Evolutionary conservation across 108 stramenopile species (phyloP).

Genomic region (Schizochytrium sp.): DNA sequence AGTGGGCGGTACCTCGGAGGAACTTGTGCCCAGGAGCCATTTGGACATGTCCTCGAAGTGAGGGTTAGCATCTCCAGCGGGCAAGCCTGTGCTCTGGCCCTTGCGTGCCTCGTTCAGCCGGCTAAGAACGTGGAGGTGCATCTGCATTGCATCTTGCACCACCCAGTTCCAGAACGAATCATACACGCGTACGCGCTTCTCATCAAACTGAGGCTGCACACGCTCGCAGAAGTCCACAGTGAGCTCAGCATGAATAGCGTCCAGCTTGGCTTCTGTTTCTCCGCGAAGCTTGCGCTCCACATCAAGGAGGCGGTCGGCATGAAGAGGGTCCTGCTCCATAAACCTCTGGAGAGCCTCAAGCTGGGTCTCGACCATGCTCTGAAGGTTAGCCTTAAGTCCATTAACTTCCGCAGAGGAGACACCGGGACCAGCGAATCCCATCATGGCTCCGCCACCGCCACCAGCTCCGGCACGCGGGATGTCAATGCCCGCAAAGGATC

Average conservation of each 20-base stretch:
- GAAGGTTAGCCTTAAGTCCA: neutral
- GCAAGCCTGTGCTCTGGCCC: neutral
- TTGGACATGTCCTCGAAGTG: constrained; percentile 53
- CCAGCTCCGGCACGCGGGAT: constrained; percentile 32
- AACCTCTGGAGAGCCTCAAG: constrained; percentile 12
- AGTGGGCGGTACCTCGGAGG: neutral
- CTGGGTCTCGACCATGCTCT: constrained; percentile 19
- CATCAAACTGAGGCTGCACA: constrained; percentile 51
- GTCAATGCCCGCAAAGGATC: constrained; percentile 33
- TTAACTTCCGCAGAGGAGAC: neutral
- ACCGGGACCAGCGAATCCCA: constrained; percentile 30
- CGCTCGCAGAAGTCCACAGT: neutral
- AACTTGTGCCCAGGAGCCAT: constrained; percentile 34
- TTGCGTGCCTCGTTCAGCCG: constrained; percentile 13
- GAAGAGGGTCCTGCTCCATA: neutral
- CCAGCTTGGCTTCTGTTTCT: constrained; percentile 13
- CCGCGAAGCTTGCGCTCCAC: neutral
- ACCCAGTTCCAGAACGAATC: constrained; percentile 61
- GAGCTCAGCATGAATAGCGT: neutral
- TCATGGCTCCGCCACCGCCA: constrained; percentile 54
- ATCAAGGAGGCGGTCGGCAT: neutral
- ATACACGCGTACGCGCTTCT: neutral
- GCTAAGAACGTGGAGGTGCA: constrained; percentile 47
- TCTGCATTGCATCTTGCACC: constrained; percentile 31
- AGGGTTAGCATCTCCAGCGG: neutral